Conservation (phyloP, 129 eudicot genomes). For the Artemisia annua region DNA sequence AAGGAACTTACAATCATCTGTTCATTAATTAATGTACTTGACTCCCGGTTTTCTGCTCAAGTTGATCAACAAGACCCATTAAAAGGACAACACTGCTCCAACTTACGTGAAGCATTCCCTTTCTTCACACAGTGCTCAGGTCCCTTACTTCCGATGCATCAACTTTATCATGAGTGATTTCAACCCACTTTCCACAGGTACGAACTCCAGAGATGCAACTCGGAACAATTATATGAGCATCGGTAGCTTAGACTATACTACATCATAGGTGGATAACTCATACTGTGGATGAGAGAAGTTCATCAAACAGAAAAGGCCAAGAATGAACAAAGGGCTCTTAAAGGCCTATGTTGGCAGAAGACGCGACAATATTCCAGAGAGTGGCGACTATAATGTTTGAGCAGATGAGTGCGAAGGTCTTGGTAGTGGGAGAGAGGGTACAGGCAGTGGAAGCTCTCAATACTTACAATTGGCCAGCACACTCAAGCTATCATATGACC, state of each 20-base stretch:
- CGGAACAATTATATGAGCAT: not conserved
- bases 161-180: not conserved
- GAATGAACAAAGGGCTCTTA: no score
- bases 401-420: conserved; percentile 64
- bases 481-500: no score
- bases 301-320: no score
- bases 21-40: not conserved
- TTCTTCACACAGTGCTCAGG: not conserved
- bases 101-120: not conserved
- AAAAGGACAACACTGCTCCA: conserved; percentile 19
- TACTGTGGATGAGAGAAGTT: not conserved
- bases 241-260: not conserved
- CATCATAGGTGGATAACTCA: not conserved
- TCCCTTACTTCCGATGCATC: not conserved
- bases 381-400: conserved; percentile 95
- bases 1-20: conserved; percentile 14
- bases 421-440: conserved; percentile 46
- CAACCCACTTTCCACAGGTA: not conserved
- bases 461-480: conserved; percentile 11
- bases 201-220: conserved; percentile 9
- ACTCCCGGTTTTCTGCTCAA: conserved; percentile 3
- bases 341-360: no score
- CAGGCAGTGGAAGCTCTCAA: no score
- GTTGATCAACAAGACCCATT: not conserved
- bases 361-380: conserved; percentile 52